Conservation (phyloP, 345 rosid genomes). For the Syzygium aromaticum region DNA sequence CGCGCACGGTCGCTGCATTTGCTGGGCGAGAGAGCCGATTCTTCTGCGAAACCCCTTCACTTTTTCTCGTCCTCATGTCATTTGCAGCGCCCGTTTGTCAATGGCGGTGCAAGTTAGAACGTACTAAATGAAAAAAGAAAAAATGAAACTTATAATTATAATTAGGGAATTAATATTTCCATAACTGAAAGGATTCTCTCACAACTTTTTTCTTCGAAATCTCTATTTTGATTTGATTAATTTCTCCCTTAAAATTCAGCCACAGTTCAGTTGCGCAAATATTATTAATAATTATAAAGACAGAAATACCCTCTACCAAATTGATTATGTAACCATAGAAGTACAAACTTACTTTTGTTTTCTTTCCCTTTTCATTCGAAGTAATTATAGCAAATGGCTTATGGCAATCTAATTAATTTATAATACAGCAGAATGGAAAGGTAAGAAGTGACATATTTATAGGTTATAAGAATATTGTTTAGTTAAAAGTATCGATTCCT, state of each 20-base stretch:
- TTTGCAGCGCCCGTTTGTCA: neutral
- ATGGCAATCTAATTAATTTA: too few relatives aligned
- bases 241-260: neutral
- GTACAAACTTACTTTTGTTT: too few relatives aligned
- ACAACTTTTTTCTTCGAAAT: neutral
- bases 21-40: neutral
- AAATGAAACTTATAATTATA: neutral
- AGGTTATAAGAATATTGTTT: too few relatives aligned
- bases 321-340: too few relatives aligned
- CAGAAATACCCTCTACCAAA: neutral
- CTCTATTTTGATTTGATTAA: neutral
- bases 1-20: neutral
- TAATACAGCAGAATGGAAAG: too few relatives aligned
- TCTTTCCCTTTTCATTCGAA: too few relatives aligned
- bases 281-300: neutral
- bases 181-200: neutral
- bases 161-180: neutral
- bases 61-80: neutral
- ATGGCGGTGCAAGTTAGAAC: neutral
- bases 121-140: accelerated
- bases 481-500: too few relatives aligned
- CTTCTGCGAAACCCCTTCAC: neutral
- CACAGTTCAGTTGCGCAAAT: neutral
- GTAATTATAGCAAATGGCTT: too few relatives aligned
- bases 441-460: too few relatives aligned